Base-by-base conservation (phyloP, 108 stramenopile species). In the Nannochloropsis gaditana region DNA sequence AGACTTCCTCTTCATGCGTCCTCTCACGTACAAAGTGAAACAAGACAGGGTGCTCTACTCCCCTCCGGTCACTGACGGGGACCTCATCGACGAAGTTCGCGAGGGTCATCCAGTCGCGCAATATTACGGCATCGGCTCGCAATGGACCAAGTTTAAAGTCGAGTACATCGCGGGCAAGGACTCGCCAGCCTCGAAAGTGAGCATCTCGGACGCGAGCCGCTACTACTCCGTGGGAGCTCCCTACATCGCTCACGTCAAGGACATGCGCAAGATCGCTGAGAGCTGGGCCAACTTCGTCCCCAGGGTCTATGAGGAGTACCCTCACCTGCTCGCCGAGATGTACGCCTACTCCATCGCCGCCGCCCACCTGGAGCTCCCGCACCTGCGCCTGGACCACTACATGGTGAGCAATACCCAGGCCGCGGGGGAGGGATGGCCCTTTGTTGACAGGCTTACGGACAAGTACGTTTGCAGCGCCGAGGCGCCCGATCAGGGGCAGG, bases 201-300 rank as follows among this genome's bases (percentile, higher is more conserved):
- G 47, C 19, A 19, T 3, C 5, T 9, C 90, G 91, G 89, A 93
- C 41, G 96, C 95, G 2, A n/a, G 79, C 2, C 80, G 82, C 1
- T 81, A 90, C 31, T 97, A 94, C 90, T 88, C 94, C 44, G 95
- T 94, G 9, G 97, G 97, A 19, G 95, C 97, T 45, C 97, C 97
- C 2, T 98, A 97, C 85, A 82, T 98, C 21, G 94, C 89, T 11
- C 94, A 93, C 5, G 93, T 92, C 11, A 83, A 83, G n/a, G 97
- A 98, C 85, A 91, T 95, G 90, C 92, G 91, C 79, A 90, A 84
- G 31, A 92, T 98, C 50, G 93, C 92, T 3, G 89, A 84, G 21
- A 83, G 92, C 41, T 98, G 97, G 97, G 81, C 87, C 19, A 92
- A 93, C 41, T 93, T 94, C 82, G 93, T 92, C 9, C 93, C 94